phyloP scores from a whole-genome alignment of 2,329 filamentous ascomycete species.

The Pseudogymnoascus sp. region DNA sequence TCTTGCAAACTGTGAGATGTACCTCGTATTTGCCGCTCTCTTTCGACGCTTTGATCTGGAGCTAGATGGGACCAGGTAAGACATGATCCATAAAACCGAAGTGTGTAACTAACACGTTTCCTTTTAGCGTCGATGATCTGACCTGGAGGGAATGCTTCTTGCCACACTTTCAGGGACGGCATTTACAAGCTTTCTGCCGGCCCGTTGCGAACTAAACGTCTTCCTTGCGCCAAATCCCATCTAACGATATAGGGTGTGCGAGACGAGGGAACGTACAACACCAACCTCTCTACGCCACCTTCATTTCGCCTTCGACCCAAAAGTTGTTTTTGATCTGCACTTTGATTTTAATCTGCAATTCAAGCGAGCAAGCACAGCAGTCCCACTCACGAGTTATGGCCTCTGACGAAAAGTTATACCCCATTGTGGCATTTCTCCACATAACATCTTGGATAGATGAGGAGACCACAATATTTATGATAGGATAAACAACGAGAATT shows the following conservation, averaged over 20 bases:
- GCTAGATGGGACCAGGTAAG: slow-evolving; percentile 25
- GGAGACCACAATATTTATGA: neutral
- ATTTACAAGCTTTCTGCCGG: slow-evolving; percentile 24
- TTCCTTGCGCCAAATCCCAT: neutral
- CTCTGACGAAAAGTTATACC: slow-evolving; percentile 2
- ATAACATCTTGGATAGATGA: neutral
- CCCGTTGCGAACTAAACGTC: slow-evolving; percentile 12
- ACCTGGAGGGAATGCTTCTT: slow-evolving; percentile 28
- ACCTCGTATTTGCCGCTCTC: slow-evolving; percentile 29
- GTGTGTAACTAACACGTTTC: neutral
- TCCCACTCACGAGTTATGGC: neutral
- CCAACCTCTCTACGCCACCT: neutral
- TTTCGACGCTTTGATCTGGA: slow-evolving; percentile 29
- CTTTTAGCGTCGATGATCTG: slow-evolving; percentile 23
- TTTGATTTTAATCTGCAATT: neutral
- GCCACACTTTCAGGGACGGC: slow-evolving; percentile 20
- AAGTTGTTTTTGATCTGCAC: neutral
- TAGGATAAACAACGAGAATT: neutral
- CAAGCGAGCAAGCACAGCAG: neutral
- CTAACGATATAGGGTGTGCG: neutral
- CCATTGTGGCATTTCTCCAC: neutral
- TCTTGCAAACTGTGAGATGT: slow-evolving; percentile 29
- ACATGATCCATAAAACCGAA: neutral
- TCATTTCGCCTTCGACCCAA: neutral
- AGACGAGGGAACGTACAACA: neutral